phyloP scores from a whole-genome alignment of 352 stramenopile species.

The Phytophthora chlamydospora region DNA sequence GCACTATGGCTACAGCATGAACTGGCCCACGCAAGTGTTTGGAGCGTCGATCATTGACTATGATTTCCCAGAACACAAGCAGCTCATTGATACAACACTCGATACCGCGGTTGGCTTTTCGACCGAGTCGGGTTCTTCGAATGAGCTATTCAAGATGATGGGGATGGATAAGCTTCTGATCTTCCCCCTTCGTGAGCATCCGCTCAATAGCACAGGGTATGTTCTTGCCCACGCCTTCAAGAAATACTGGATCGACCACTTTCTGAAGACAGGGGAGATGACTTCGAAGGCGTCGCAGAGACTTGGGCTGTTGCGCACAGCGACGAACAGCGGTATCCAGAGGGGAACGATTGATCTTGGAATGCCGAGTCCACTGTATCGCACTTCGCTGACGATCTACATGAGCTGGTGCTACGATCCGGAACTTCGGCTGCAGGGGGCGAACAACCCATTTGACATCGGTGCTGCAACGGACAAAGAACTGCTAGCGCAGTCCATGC shows the following conservation, averaged over 20 bases:
- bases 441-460: slow-evolving; percentile 15
- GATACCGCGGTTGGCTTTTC: slow-evolving; percentile 18
- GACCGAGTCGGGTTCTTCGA: neutral
- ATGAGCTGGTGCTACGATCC: slow-evolving; percentile 28
- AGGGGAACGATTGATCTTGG: slow-evolving; percentile 9
- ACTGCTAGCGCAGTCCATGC: too few relatives aligned
- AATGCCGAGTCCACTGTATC: slow-evolving; percentile 12
- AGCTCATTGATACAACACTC: slow-evolving; percentile 3
- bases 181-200: slow-evolving; percentile 16
- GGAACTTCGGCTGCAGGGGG: slow-evolving; percentile 16
- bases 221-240: slow-evolving; percentile 10
- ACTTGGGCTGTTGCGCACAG: slow-evolving; percentile 1
- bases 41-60: slow-evolving; percentile 28
- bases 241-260: slow-evolving; percentile 20
- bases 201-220: slow-evolving; percentile 23
- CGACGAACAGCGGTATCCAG: slow-evolving; percentile 17
- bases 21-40: slow-evolving; percentile 29
- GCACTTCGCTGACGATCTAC: slow-evolving; percentile 6
- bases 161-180: slow-evolving; percentile 23
- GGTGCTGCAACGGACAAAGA: too few relatives aligned
- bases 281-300: slow-evolving; percentile 1
- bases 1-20: slow-evolving; percentile 37
- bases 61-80: neutral
- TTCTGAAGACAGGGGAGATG: slow-evolving; percentile 14
- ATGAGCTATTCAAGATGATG: slow-evolving; percentile 8